Base-by-base conservation (phyloP, 148 eudicot species). In the Pouteria glomerata region DNA sequence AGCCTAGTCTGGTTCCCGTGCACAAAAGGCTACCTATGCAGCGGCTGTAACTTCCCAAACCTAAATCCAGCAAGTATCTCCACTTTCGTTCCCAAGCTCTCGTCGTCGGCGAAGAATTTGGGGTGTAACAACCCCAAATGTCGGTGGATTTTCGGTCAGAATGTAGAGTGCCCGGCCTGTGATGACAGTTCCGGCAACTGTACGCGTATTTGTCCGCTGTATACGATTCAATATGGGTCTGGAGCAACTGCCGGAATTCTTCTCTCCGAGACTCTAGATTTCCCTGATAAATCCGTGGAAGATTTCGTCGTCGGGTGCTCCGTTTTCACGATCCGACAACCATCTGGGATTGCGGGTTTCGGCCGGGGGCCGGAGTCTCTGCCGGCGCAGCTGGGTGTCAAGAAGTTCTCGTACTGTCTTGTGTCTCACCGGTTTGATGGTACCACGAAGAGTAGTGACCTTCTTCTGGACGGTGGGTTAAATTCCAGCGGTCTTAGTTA, bases 1-100 rank as follows among this genome's bases (percentile, higher is more conserved):
- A 88, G 91, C 77, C 85, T 91, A 15, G 66, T 85, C 0, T 91
- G 97, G 97, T 79, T 80, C 65, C 97, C 97, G 11, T 91, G 97
- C 78, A 85, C 89, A 0, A n/a, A 68, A 4, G 63, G 66, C 18
- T 87, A 86, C 68, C 1, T 66, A 18, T 88, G 97, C 75, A 13
- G 11, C 12, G 73, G 77, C 35, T 88, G 93, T 57, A 73, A 79
- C 19, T 83, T 81, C 78, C 53, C 84, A 6, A 41, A 39, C 26
- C n/a, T 69, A 0, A 78, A 86, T 76, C 73, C 82, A 0, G 0
- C 78, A 0, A 73, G 71, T 6, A 71, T 84, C 59, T 26, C 83
- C 14, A 70, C 78, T 6, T 91, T 83, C 79, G 57, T 59, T 3
- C 90, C 88, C 19, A 85, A 74, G 51, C 30, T 57, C 18, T 88